Base-by-base conservation (phyloP, 176 grass and related monocot species). In the Neostapfia colusana region DNA sequence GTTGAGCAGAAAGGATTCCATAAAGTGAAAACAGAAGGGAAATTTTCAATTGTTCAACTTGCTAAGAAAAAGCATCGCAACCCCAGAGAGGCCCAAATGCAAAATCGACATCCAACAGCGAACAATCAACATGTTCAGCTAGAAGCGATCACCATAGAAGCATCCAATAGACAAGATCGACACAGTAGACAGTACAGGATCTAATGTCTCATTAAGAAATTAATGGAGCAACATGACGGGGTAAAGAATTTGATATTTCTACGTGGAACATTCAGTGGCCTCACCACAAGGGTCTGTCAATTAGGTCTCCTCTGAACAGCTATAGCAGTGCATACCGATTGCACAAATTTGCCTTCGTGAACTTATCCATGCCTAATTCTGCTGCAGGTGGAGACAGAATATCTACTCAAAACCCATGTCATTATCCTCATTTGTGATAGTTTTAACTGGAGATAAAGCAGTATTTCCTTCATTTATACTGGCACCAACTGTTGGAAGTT, bases 351-450 rank as follows among this genome's bases (percentile, higher is more conserved):
- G 46, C 48, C 10, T 68, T 67, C 21, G 15, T 67, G 23, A 25
- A n/a, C n/a, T 67, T 67, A 21, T 8, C 65, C 11, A 6, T 26
- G 21, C n/a, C 40, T 3, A 45, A 45, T 14, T 45, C n/a, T n/a
- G n/a, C n/a, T n/a, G n/a, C n/a, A n/a, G n/a, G 15, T 45, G 43
- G 15, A 4, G 43, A 72, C 18, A 68, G 17, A 11, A 50, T 44
- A 74, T 65, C 64, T 79, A 73, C 67, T 83, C 69, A 74, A 75
- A 26, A 18, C 65, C 42, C 2, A 1, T 7, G 10, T 16, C 39
- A 8, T 71, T 72, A 10, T 63, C 65, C 38, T 72, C 73, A 48
- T 48, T 82, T 1, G 31, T 36, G 6, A 31, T 51, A 59, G 15
- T 35, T 61, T 83, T 51, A 74, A 62, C 61, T 0, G 41, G 61